A percentile compares a stretch with the other conserved stretches of the same genome.
phyloP scores from a whole-genome alignment of 1,139 yeast genomes.

The Entelexis paramagnoliae region DNA sequence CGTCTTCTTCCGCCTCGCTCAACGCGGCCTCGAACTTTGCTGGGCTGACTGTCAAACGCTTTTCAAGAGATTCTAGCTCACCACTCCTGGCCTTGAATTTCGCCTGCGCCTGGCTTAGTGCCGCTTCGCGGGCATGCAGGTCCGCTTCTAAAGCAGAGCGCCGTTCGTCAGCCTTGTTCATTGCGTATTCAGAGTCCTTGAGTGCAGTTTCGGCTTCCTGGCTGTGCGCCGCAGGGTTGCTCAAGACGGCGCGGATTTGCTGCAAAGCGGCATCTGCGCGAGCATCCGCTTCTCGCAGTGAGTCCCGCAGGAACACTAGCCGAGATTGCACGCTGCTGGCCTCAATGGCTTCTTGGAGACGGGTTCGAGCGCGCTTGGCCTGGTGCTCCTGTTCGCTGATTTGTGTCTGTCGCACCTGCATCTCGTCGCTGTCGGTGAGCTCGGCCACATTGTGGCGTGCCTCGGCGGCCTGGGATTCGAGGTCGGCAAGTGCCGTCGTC shows the following conservation, averaged over 20 bases:
- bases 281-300: background rate
- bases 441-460: background rate
- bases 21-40: background rate
- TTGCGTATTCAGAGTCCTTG: background rate
- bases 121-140: background rate
- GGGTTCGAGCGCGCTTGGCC: constrained; percentile 5
- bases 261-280: background rate
- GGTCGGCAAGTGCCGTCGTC: background rate
- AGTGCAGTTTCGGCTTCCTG: background rate
- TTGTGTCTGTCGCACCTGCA: background rate
- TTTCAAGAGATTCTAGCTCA: background rate
- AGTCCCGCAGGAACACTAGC: background rate
- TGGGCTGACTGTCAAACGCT: background rate
- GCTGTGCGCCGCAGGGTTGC: background rate
- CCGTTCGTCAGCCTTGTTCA: background rate
- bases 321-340: constrained; percentile 7
- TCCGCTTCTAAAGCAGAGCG: background rate
- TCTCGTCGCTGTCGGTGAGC: background rate
- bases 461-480: constrained; percentile 1
- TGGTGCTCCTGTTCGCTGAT: constrained; percentile 3
- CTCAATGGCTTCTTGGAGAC: constrained; percentile 15
- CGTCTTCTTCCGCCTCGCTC: constrained; percentile 21
- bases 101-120: background rate
- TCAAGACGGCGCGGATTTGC: background rate
- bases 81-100: background rate